phyloP scores from a whole-genome alignment of 306 rosid species.

The Quercus robur region DNA sequence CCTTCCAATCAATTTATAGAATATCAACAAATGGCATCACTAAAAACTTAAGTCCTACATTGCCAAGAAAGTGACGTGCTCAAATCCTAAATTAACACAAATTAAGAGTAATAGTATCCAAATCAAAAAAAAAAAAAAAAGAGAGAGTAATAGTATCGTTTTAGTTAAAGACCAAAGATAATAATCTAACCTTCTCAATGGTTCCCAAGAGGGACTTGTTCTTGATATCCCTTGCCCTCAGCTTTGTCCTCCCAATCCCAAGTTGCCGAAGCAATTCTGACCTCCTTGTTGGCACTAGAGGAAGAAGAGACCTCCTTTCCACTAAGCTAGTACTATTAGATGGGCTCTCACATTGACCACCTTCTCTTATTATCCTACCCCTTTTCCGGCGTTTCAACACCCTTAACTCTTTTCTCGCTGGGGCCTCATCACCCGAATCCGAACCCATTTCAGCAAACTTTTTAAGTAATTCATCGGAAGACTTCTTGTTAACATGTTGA shows the following conservation, averaged over 20 bases:
- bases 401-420: constrained; percentile 21
- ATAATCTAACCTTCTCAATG: constrained; percentile 56
- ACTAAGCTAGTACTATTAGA: constrained; percentile 20
- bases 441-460: constrained; percentile 54
- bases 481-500: constrained; percentile 66
- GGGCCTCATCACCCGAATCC: constrained; percentile 17
- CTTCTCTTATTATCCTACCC: constrained; percentile 14
- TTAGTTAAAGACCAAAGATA: background rate
- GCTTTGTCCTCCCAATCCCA: constrained; percentile 37
- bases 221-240: constrained; percentile 50
- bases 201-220: constrained; percentile 63
- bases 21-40: background rate
- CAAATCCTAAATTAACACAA: background rate
- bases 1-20: background rate
- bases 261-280: constrained; percentile 49
- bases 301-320: constrained; percentile 68
- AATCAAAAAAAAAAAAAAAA: no score
- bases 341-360: constrained; percentile 35
- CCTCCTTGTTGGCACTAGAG: constrained; percentile 32
- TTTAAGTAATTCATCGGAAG: constrained; percentile 78
- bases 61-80: no score
- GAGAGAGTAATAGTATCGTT: background rate
- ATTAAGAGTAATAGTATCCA: background rate
- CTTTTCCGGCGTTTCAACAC: constrained; percentile 32
- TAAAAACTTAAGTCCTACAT: no score